These are phyloP conservation scores for Candida qinlingensis DNA, from an alignment of 805 yeast species.

Conservation along the genomic window DNA sequence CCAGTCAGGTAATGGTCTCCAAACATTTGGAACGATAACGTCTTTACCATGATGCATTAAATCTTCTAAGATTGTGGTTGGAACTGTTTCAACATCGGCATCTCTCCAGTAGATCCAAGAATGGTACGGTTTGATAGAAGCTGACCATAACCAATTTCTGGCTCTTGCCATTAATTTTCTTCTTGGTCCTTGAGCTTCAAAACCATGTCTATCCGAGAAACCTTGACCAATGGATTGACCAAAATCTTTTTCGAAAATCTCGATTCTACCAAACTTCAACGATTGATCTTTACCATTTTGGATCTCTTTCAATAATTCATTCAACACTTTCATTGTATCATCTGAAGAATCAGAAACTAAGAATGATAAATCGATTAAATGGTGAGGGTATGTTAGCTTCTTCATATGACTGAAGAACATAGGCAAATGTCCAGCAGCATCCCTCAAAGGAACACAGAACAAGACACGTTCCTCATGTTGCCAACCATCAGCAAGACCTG, in stretches of 20 bases:
- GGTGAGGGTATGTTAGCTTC: slow-evolving; percentile 82
- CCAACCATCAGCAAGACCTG: slow-evolving; percentile 79
- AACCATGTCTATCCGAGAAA: slow-evolving; percentile 90
- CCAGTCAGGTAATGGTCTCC: slow-evolving; percentile 90
- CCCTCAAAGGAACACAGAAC: slow-evolving; percentile 87
- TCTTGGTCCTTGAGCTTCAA: slow-evolving; percentile 94
- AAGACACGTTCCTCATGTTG: slow-evolving; percentile 72
- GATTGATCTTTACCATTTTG: slow-evolving; percentile 61
- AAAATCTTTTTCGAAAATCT: slow-evolving; percentile 86
- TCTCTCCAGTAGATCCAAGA: slow-evolving; percentile 98
- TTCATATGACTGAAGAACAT: slow-evolving; percentile 83
- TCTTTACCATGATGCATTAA: slow-evolving; percentile 88
- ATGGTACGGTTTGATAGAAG: slow-evolving; percentile 86
- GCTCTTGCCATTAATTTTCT: slow-evolving; percentile 95
- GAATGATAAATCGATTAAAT: slow-evolving; percentile 77
- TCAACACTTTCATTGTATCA: slow-evolving; percentile 71
- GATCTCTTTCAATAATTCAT: slow-evolving; percentile 50
- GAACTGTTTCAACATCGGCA: slow-evolving; percentile 90
- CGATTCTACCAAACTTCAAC: slow-evolving; percentile 74
- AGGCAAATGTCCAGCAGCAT: slow-evolving; percentile 85
- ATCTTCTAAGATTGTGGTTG: slow-evolving; percentile 83
- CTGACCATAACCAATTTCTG: slow-evolving; percentile 88
- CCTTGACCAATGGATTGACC: slow-evolving; percentile 94
- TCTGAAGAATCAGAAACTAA: slow-evolving; percentile 88
- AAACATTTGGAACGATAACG: slow-evolving; percentile 91